A percentile compares a stretch with the other conserved stretches of the same genome.
phyloP scores from a whole-genome alignment of 257 asterid genomes.

The Solanum peruvianum region DNA sequence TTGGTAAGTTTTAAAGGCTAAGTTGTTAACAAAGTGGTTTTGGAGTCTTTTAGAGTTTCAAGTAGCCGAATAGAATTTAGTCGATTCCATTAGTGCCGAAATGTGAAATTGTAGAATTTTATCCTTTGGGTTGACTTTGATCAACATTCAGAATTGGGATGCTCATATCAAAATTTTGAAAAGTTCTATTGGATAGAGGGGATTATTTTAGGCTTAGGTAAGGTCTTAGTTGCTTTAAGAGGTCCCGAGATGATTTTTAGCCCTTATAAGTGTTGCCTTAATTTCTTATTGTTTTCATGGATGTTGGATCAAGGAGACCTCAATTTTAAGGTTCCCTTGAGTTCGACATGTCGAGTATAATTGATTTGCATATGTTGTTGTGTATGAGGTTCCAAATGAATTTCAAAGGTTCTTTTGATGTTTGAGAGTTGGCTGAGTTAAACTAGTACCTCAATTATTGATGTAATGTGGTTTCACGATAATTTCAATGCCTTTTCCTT shows the following conservation, averaged over 20 bases:
- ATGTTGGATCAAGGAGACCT: background rate
- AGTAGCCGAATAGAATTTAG: background rate
- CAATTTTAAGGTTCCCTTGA: too few relatives aligned
- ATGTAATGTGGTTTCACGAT: too few relatives aligned
- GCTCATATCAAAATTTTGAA: fast-evolving
- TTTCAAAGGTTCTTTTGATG: background rate
- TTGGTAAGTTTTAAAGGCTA: background rate
- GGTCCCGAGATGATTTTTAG: background rate
- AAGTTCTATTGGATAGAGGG: background rate
- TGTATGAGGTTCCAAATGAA: too few relatives aligned
- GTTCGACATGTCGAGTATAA: background rate
- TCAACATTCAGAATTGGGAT: background rate
- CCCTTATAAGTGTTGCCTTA: background rate
- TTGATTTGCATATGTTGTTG: background rate
- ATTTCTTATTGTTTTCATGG: background rate
- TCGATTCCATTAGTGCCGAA: too few relatives aligned
- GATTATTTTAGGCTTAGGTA: background rate
- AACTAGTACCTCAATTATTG: background rate
- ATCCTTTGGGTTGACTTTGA: background rate
- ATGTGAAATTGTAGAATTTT: background rate
- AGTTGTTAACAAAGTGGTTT: too few relatives aligned
- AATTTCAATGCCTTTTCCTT: too few relatives aligned
- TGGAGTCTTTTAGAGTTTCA: background rate
- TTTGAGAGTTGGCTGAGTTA: background rate
- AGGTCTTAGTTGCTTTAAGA: background rate